Evolutionary conservation across 495 filamentous ascomycete genomes (phyloP).

Genomic region (Talaromyces liani): DNA sequence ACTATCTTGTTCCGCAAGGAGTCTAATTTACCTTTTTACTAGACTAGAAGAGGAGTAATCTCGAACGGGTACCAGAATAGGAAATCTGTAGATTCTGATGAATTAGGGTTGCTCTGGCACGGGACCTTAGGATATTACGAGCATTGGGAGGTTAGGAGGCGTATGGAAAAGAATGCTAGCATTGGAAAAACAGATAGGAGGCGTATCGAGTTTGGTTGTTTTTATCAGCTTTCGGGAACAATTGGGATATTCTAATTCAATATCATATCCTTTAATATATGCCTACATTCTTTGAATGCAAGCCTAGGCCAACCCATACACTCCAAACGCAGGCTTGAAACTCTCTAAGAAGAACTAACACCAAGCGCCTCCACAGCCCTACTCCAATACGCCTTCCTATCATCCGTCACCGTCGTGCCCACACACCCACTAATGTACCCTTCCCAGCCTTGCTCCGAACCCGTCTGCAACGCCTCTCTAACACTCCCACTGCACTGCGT

Average conservation of each 20-base stretch:
- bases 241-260: too few species aligned
- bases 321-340: background rate
- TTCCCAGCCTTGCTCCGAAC: conserved; percentile 47
- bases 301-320: background rate
- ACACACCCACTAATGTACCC: conserved; percentile 60
- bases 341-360: conserved; percentile 6
- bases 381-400: conserved; percentile 50
- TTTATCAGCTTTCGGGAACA: too few species aligned
- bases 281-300: too few species aligned
- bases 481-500: conserved; percentile 51
- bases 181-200: too few species aligned
- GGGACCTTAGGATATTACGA: background rate
- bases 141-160: too few species aligned
- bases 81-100: background rate
- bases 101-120: background rate
- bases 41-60: background rate
- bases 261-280: too few species aligned
- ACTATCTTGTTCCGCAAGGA: too few species aligned
- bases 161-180: too few species aligned
- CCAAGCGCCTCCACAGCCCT: conserved; percentile 32
- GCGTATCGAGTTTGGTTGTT: too few species aligned
- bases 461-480: conserved; percentile 37
- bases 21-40: too few species aligned
- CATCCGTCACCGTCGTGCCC: conserved; percentile 40
- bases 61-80: background rate